phyloP scores from a whole-genome alignment of 306 rosid genomes.

The Cucurbita argyrosperma region DNA sequence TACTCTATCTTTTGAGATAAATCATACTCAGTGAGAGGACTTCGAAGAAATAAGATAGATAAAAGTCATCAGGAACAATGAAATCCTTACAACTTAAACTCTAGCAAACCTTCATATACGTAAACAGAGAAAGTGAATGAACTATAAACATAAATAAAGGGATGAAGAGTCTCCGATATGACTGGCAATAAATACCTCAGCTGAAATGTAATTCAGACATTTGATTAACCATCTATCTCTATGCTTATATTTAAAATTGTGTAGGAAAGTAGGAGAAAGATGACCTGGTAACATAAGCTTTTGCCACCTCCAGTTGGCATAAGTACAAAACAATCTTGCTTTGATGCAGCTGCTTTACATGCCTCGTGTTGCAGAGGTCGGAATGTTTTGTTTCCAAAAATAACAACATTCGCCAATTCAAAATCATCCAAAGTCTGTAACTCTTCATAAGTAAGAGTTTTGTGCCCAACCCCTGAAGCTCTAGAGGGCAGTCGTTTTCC shows the following conservation, averaged over 20 bases:
- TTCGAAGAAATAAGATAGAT: no score
- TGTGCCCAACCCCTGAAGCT: conserved; percentile 19
- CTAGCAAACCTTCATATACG: no score
- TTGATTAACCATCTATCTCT: no score
- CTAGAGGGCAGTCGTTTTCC: conserved; percentile 17
- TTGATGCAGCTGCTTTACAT: conserved; percentile 63
- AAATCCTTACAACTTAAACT: no score
- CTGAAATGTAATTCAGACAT: no score
- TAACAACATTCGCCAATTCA: conserved; percentile 82
- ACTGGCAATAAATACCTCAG: no score
- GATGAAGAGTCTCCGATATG: no score
- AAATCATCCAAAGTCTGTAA: conserved; percentile 59
- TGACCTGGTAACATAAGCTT: conserved; percentile 94
- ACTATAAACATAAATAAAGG: no score
- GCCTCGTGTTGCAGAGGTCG: conserved; percentile 92
- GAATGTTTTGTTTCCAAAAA: conserved; percentile 63
- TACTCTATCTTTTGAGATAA: no score
- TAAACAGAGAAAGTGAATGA: no score
- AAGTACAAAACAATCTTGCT: conserved; percentile 72
- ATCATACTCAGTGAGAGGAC: no score
- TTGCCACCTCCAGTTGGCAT: conserved; percentile 99
- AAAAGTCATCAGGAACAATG: no score
- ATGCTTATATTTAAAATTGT: background rate
- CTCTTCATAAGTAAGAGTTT: conserved; percentile 47
- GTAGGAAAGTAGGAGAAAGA: conserved; percentile 20